Evolutionary conservation across 805 yeast genomes (phyloP).

Genomic region (Isabelozyma heimii): DNA sequence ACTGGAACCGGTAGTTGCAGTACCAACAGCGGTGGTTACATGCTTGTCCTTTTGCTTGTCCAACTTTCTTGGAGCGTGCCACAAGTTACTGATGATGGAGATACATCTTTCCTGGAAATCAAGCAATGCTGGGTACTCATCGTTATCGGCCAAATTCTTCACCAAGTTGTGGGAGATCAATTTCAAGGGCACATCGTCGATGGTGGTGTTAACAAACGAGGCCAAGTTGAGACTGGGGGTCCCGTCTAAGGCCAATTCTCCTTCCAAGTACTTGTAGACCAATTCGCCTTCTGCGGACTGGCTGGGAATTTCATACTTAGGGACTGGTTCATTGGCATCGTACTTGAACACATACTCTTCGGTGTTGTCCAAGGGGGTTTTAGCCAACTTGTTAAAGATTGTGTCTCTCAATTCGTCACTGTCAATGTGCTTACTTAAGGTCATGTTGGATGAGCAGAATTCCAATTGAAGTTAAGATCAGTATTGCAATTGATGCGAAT

Average conservation of each 20-base stretch:
- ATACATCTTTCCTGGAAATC: conserved; percentile 81
- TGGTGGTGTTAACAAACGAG: conserved; percentile 78
- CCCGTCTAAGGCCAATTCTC: conserved; percentile 80
- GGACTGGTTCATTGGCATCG: conserved; percentile 29
- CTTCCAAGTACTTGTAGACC: conserved; percentile 64
- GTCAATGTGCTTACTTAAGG: conserved; percentile 44
- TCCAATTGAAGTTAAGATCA: neutral
- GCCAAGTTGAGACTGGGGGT: conserved; percentile 82
- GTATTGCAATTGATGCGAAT: too few species aligned
- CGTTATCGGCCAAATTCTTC: conserved; percentile 89
- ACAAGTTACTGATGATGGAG: conserved; percentile 71
- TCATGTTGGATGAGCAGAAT: conserved; percentile 24
- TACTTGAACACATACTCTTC: conserved; percentile 33
- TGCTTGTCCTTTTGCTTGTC: conserved; percentile 21
- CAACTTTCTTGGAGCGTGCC: conserved; percentile 61
- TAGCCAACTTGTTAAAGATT: conserved; percentile 21
- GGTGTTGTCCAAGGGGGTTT: conserved; percentile 15
- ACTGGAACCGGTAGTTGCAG: conserved; percentile 91
- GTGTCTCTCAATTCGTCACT: conserved; percentile 39
- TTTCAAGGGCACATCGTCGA: conserved; percentile 40
- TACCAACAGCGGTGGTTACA: conserved; percentile 58
- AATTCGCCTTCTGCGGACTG: conserved; percentile 49
- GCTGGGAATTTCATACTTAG: conserved; percentile 62
- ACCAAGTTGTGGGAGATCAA: conserved; percentile 69
- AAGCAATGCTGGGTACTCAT: conserved; percentile 85